Conservation (phyloP, 345 rosid species). For the Eucalyptus sideroxylon region DNA sequence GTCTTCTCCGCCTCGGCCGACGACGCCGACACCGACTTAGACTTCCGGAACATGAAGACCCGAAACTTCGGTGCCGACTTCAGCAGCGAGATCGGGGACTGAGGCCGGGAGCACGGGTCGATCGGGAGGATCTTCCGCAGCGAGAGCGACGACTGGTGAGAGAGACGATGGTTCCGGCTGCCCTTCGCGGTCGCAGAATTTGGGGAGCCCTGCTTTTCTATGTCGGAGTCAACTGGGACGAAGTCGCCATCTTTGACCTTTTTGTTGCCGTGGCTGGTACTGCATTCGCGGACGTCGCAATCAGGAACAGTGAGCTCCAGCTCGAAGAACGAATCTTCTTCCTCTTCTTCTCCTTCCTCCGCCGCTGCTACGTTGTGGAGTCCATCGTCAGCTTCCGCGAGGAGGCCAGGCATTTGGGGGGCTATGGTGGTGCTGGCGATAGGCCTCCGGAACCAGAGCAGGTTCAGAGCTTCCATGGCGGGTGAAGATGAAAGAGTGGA, state of each 20-base stretch:
- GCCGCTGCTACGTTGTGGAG: background rate
- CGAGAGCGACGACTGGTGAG: background rate
- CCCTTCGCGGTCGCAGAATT: background rate
- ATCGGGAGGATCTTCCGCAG: conserved; percentile 54
- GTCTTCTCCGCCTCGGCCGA: background rate
- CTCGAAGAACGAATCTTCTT: conserved; percentile 85
- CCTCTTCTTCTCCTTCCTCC: conserved; percentile 55
- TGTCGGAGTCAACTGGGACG: background rate
- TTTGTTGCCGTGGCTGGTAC: background rate
- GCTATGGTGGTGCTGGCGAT: conserved; percentile 1
- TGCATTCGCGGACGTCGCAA: conserved; percentile 2
- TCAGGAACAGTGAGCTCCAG: conserved; percentile 59
- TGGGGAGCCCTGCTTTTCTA: background rate
- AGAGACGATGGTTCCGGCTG: background rate
- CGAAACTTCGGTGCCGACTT: conserved; percentile 60
- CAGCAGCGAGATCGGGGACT: conserved; percentile 43
- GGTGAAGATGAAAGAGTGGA: background rate
- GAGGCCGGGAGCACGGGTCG: conserved; percentile 40
- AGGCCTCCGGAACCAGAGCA: conserved; percentile 48
- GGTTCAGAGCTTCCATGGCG: conserved; percentile 60
- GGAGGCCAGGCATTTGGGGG: background rate
- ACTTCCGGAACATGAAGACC: conserved; percentile 36
- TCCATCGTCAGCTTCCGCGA: background rate
- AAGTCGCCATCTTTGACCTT: background rate
- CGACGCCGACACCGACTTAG: conserved; percentile 22